Evolutionary conservation across 2,329 filamentous ascomycete genomes (phyloP).

Genomic region (Arthrinium puccinioides): DNA sequence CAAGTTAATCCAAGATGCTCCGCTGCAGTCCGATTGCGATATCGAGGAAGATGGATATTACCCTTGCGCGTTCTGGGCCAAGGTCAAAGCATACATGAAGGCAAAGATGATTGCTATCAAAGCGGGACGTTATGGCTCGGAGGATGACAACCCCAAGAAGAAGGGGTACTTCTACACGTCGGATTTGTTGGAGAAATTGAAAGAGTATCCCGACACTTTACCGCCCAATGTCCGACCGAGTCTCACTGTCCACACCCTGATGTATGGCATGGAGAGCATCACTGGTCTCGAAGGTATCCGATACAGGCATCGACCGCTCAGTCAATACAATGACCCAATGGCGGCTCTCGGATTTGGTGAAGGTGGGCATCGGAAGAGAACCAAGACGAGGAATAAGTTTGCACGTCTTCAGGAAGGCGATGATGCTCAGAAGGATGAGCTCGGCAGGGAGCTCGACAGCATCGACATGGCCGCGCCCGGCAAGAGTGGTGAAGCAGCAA

Average conservation of each 20-base stretch:
- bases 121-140: slow-evolving; percentile 42
- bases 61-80: slow-evolving; percentile 71
- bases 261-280: slow-evolving; percentile 20
- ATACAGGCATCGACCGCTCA: slow-evolving; percentile 7
- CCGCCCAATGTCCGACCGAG: slow-evolving; percentile 13
- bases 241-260: slow-evolving; percentile 16
- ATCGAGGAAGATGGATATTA: slow-evolving; percentile 71
- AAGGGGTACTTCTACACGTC: slow-evolving; percentile 27
- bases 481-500: slow-evolving; percentile 10
- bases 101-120: slow-evolving; percentile 69
- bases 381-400: background rate
- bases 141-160: slow-evolving; percentile 28
- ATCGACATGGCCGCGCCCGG: background rate
- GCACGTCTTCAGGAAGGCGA: background rate
- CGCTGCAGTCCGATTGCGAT: slow-evolving; percentile 53
- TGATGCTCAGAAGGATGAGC: background rate
- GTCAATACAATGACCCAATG: slow-evolving; percentile 2
- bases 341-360: slow-evolving; percentile 4
- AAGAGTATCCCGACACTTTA: slow-evolving; percentile 16
- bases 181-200: slow-evolving; percentile 18
- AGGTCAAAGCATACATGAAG: slow-evolving; percentile 81
- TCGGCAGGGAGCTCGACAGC: background rate
- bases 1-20: slow-evolving; percentile 55
- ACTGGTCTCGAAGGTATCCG: slow-evolving; percentile 11
- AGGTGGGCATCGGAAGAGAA: background rate